Conservation (phyloP, 2,329 filamentous ascomycete species). For the Albophoma yamanashiensis region DNA sequence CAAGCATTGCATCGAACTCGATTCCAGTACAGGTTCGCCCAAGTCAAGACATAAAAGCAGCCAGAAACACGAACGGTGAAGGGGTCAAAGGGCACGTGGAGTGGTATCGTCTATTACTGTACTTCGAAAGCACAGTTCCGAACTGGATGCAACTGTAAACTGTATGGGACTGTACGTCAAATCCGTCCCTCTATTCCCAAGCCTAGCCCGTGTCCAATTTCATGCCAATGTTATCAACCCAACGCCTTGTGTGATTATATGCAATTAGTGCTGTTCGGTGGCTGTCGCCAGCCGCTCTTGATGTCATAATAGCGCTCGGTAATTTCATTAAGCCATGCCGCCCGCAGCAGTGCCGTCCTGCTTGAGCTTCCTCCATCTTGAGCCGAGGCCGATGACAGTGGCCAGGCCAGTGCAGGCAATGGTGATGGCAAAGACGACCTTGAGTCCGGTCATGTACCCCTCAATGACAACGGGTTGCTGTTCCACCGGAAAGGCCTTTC, state of each 20-base stretch:
- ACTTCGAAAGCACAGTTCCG: background rate
- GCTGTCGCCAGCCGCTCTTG: background rate
- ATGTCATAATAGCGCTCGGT: background rate
- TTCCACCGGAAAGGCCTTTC: conserved; percentile 34
- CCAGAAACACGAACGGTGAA: background rate
- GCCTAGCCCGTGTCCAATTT: background rate
- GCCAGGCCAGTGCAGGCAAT: conserved; percentile 35
- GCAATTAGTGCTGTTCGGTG: background rate
- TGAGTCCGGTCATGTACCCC: conserved; percentile 54
- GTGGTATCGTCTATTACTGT: background rate
- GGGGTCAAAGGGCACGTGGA: background rate
- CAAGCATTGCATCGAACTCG: background rate
- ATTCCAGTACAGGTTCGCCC: background rate
- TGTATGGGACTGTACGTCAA: too few relatives aligned
- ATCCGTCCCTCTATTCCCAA: background rate
- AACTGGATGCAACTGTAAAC: background rate
- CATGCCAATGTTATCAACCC: background rate
- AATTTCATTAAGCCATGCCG: conserved; percentile 16
- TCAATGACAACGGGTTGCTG: conserved; percentile 41
- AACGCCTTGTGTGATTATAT: background rate
- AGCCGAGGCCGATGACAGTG: conserved; percentile 20
- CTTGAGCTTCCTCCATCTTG: conserved; percentile 27
- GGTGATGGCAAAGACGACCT: conserved; percentile 50
- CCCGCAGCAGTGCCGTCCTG: conserved; percentile 14
- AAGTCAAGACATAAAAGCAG: background rate